phyloP scores from a whole-genome alignment of 129 eudicot species.

The Tanacetum coccineum region DNA sequence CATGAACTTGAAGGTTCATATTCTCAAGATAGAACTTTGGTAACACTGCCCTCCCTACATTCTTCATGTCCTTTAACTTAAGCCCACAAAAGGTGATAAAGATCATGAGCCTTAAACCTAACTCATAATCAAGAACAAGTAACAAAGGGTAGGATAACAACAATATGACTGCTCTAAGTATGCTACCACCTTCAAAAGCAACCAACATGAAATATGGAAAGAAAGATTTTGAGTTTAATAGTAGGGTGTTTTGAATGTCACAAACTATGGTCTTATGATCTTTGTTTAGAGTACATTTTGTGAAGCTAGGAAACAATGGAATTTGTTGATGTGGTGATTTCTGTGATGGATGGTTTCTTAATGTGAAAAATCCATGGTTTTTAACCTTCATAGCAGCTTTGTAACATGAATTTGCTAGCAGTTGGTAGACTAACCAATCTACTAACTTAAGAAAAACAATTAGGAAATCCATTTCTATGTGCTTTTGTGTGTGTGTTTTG shows the following conservation, averaged over 20 bases:
- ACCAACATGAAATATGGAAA: conserved; percentile 95
- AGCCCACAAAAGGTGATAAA: conserved; percentile 82
- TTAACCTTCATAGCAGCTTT: conserved; percentile 57
- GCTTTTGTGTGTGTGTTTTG: conserved; percentile 14
- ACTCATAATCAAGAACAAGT: conserved; percentile 44
- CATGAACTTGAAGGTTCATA: conserved; percentile 47
- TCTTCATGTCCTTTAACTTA: conserved; percentile 45
- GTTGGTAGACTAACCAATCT: conserved; percentile 56
- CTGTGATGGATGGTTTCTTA: conserved; percentile 38
- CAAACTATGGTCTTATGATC: conserved; percentile 56
- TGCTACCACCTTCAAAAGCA: conserved; percentile 87
- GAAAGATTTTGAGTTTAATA: conserved; percentile 61
- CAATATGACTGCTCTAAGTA: conserved; percentile 54
- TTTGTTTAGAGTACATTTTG: conserved; percentile 37
- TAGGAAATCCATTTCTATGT: conserved; percentile 50
- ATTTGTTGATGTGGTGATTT: conserved; percentile 36
- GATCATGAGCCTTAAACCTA: conserved; percentile 57
- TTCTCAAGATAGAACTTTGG: conserved; percentile 90
- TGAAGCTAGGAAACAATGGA: conserved; percentile 41
- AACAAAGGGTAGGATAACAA: conserved; percentile 52
- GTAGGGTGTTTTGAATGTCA: conserved; percentile 58
- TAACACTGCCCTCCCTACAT: conserved; percentile 68
- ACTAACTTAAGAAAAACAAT: conserved; percentile 52
- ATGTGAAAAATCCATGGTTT: conserved; percentile 37
- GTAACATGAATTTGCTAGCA: conserved; percentile 55